These are phyloP conservation scores for Scheffersomyces insectosa DNA, from an alignment of 1,139 yeast species.

Conservation along the genomic window DNA sequence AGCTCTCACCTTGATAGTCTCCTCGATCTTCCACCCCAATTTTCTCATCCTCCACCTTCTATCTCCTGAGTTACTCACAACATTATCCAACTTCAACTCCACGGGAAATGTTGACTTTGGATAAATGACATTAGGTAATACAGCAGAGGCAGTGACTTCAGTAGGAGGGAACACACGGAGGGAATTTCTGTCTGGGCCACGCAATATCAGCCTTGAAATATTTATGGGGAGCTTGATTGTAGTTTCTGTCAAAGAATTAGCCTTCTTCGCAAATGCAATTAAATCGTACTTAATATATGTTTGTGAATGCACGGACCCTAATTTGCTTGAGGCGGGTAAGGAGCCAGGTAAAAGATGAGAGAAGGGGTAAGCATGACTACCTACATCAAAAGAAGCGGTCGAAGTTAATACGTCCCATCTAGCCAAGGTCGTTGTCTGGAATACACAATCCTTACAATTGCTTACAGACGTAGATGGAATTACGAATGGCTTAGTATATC, in stretches of 20 bases:
- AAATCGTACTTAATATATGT: slow-evolving; percentile 71
- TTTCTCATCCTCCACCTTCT: slow-evolving; percentile 94
- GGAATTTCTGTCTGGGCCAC: slow-evolving; percentile 86
- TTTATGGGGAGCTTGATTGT: slow-evolving; percentile 66
- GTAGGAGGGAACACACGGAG: slow-evolving; percentile 95
- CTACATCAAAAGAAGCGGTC: slow-evolving; percentile 55
- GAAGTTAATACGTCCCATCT: slow-evolving; percentile 81
- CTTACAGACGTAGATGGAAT: slow-evolving; percentile 52
- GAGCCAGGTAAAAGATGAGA: slow-evolving; percentile 90
- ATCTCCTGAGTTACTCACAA: slow-evolving; percentile 49
- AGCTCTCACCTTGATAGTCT: slow-evolving; percentile 62
- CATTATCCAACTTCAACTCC: slow-evolving; percentile 79
- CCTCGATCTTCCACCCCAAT: slow-evolving; percentile 88
- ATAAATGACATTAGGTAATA: slow-evolving; percentile 82
- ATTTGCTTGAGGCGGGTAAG: slow-evolving; percentile 75
- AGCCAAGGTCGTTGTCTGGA: slow-evolving; percentile 62
- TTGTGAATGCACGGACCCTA: slow-evolving; percentile 55
- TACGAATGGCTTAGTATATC: slow-evolving; percentile 63
- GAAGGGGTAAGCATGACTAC: slow-evolving; percentile 87
- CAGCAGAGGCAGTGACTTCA: slow-evolving; percentile 81
- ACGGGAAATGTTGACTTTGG: slow-evolving; percentile 86
- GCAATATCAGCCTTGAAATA: slow-evolving; percentile 71
- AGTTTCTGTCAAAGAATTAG: slow-evolving; percentile 26
- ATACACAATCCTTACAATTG: slow-evolving; percentile 59
- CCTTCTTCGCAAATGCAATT: slow-evolving; percentile 51